These are phyloP conservation scores for Daldinia sp. DNA, from an alignment of 2,329 filamentous ascomycete genomes.

Conservation along the genomic window DNA sequence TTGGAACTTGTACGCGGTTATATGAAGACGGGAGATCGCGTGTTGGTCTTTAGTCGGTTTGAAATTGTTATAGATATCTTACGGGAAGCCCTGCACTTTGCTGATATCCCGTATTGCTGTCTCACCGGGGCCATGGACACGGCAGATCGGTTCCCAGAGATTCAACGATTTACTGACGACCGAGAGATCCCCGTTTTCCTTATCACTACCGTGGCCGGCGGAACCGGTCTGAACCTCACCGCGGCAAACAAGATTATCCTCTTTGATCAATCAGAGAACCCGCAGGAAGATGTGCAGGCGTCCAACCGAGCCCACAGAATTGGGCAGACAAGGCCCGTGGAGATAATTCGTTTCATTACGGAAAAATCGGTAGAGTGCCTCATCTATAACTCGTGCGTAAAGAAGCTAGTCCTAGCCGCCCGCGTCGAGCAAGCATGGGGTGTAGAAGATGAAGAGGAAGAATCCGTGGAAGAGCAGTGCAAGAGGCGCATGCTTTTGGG, in stretches of 20 bases:
- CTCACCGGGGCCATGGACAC: conserved; percentile 87
- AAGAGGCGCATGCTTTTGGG: conserved; percentile 44
- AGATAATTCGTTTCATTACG: conserved; percentile 86
- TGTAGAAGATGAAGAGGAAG: conserved; percentile 63
- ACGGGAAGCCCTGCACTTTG: conserved; percentile 77
- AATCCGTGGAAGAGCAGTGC: conserved; percentile 46
- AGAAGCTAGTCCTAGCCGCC: conserved; percentile 85
- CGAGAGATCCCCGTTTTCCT: conserved; percentile 86
- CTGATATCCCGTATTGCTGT: conserved; percentile 80
- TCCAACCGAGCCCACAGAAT: conserved; percentile 97
- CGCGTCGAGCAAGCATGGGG: conserved; percentile 65
- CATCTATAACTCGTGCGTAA: conserved; percentile 88
- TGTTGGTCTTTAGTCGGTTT: conserved; percentile 93
- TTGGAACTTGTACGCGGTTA: conserved; percentile 77
- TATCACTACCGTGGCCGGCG: conserved; percentile 90
- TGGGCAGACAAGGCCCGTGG: conserved; percentile 88
- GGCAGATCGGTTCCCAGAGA: conserved; percentile 82
- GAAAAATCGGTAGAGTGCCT: conserved; percentile 89
- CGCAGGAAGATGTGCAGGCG: conserved; percentile 97
- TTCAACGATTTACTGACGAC: conserved; percentile 85
- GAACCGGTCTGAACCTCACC: conserved; percentile 96
- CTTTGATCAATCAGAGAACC: conserved; percentile 97
- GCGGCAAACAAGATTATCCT: conserved; percentile 98
- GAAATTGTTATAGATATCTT: conserved; percentile 91
- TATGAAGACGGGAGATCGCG: conserved; percentile 81